Evolutionary conservation across 1,284 basidiomycete species (phyloP).

Genomic region (Pascua guehoae): DNA sequence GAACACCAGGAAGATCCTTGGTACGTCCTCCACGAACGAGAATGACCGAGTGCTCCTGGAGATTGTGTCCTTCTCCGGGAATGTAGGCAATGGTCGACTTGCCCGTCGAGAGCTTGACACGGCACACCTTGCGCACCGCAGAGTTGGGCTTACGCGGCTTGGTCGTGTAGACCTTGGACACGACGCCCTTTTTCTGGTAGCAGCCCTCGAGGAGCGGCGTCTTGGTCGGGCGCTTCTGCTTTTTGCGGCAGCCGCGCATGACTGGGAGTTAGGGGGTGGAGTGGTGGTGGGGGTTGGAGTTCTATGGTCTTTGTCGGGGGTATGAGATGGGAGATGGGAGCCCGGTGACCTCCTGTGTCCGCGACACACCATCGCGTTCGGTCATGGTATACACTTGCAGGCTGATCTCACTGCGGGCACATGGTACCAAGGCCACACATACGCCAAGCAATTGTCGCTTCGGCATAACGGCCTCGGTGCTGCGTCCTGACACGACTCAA

Average conservation of each 20-base stretch:
- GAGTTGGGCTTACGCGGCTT: conserved; percentile 99
- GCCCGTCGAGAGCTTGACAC: conserved; percentile 88
- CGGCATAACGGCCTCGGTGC: too few species aligned
- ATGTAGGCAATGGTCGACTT: conserved; percentile 91
- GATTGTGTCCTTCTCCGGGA: conserved; percentile 94
- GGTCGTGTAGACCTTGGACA: conserved; percentile 73
- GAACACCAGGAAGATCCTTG: conserved; percentile 94
- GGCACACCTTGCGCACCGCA: conserved; percentile 93
- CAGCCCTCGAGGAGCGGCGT: conserved; percentile 73
- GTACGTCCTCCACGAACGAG: conserved; percentile 89
- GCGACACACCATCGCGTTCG: too few species aligned
- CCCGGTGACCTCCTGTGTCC: too few species aligned
- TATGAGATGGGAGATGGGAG: not conserved
- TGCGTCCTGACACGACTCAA: too few species aligned
- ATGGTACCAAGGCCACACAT: too few species aligned
- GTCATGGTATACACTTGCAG: too few species aligned
- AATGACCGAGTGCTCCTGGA: conserved; percentile 97
- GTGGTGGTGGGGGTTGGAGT: too few species aligned
- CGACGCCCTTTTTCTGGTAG: conserved; percentile 86
- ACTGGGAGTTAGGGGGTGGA: conserved; percentile 6
- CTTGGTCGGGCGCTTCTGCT: conserved; percentile 50
- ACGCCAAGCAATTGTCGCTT: too few species aligned
- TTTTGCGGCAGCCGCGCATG: conserved; percentile 44
- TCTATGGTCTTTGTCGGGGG: too few species aligned
- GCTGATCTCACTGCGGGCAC: too few species aligned